Evolutionary conservation across 1,284 basidiomycete genomes (phyloP), one percentile per base, ranked within the genome.

Genomic region (Anthracocystis setariae): DNA sequence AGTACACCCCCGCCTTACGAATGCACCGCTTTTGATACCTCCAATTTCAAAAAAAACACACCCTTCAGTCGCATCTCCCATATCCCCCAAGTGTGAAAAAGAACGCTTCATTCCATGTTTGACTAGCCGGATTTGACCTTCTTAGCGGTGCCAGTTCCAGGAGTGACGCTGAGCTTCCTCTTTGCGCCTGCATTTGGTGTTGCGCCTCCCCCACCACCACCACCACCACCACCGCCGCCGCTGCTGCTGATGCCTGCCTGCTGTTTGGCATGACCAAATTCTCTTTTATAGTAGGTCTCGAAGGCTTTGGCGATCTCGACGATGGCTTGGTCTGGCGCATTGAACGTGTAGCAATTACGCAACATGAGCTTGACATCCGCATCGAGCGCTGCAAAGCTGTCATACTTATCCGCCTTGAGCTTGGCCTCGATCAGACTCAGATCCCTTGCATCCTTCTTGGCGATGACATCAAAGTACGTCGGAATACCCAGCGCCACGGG

Each of bases 331-430:
- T 90, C 89, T 0, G 85, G 84, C 1, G 91, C 91, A 77, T 96
- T 96, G 86, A 94, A 96, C 45, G 86, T 88, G 81, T 91, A 88
- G 35, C 92, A 92, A 80, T 95, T 96, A 61, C 87, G 82, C 54
- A 92, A 84, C 92, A 96, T 94, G 35, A 94, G 86, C 51, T 90
- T 88, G 60, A 94, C 84, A 81, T 96, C 94, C 9, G 88, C 89
- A 77, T 92, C 90, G 74, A 94, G 90, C 0, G 87, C 88, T 37
- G 91, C 90, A 39, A 90, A 84, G 1, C 87, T 87, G 37, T 91
- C 90, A 82, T 94, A 94, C 83, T 90, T 90, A 85, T 93, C 92
- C 27, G 84, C 84, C 57, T 95, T 91, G 58, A 98, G 85, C 79
- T 92, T 94, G 68, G 86, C 85, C 69, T 90, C 89, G 80, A 98